phyloP scores from a whole-genome alignment of 441 rosid species.

The Brassica balearica region DNA sequence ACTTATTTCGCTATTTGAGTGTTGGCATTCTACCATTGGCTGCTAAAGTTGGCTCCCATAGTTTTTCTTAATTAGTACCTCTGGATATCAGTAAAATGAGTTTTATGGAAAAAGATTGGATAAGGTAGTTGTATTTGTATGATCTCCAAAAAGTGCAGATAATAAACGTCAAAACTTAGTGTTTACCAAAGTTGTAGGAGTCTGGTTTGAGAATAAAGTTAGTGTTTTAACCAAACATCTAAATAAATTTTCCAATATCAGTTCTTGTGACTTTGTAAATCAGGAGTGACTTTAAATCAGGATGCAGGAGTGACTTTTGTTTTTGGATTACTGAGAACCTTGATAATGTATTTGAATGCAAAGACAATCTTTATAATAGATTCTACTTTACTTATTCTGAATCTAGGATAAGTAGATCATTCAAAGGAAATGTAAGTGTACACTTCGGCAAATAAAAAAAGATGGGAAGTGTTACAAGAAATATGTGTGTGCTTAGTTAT shows the following conservation, averaged over 20 bases:
- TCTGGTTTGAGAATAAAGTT: constrained; percentile 10
- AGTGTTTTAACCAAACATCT: not conserved
- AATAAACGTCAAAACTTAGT: not conserved
- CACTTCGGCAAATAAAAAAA: not conserved
- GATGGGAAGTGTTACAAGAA: constrained; percentile 6
- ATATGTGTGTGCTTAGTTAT: not conserved
- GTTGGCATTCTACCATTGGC: constrained; percentile 10
- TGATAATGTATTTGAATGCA: constrained; percentile 25
- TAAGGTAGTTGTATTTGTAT: constrained; percentile 3
- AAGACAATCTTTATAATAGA: not conserved
- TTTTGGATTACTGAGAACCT: constrained; percentile 13
- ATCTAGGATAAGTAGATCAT: not conserved
- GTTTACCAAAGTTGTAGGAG: constrained; percentile 14
- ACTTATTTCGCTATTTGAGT: constrained; percentile 1
- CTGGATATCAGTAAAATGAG: not conserved
- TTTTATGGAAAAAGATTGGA: not conserved
- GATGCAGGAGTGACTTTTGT: not conserved
- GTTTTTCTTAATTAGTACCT: constrained; percentile 7
- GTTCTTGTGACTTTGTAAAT: constrained; percentile 15
- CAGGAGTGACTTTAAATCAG: not conserved
- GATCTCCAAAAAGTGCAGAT: not conserved
- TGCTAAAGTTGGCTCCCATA: constrained; percentile 11
- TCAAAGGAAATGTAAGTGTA: not conserved
- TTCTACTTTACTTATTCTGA: not conserved
- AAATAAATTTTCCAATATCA: not conserved